Base-by-base conservation (phyloP, 2,329 filamentous ascomycete genomes). In the Aspergillus jensenii region DNA sequence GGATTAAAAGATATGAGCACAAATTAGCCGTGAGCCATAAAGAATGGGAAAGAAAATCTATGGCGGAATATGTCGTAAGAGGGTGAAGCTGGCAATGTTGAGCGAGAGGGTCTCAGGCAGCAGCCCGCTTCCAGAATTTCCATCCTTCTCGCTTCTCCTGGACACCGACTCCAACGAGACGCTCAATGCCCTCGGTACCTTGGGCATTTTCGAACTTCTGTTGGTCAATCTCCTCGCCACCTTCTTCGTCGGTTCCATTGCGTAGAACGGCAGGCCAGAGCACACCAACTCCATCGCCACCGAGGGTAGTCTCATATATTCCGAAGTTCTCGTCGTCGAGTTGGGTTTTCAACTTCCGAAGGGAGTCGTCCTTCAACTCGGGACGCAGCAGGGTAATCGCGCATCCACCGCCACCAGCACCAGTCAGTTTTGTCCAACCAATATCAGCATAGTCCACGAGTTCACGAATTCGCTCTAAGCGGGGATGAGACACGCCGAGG, bases 371-470 rank as follows among this genome's bases (percentile, higher is more conserved):
- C 6, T 84, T 71, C 1, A 84, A 79, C 31, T 84, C 85, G 0
- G 90, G 90, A 63, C 88, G 89, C 49, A 99, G 81, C 4, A 99
- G 80, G 0, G 93, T 96, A 65, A 99, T 98, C 3, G 93, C 93
- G 75, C 96, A 98, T 3, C 95, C 95, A 56, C 95, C 96, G 12
- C 95, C 96, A 21, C 95, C 95, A 1, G 95, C 95, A 35, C 95
- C 95, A 0, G 95, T 99, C 57, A 99, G 83, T 74, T 99, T 99
- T 12, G 95, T 97, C 93, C 93, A 99, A 31, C 95, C 95, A 56
- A 97, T 90, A 41, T 89, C 90, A 56, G 91, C 85, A 66, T 95
- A 87, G 65, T 99, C 93, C 49, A 96, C 89, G 25, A 99, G 80
- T 76, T 96, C 93, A 61, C 95, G 87, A 66, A 99, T 87, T 33